A percentile compares a stretch with the other conserved stretches of the same genome.
These are phyloP conservation scores for Astrocystis sublimbata DNA, from an alignment of 495 filamentous ascomycete species.

Conservation along the genomic window DNA sequence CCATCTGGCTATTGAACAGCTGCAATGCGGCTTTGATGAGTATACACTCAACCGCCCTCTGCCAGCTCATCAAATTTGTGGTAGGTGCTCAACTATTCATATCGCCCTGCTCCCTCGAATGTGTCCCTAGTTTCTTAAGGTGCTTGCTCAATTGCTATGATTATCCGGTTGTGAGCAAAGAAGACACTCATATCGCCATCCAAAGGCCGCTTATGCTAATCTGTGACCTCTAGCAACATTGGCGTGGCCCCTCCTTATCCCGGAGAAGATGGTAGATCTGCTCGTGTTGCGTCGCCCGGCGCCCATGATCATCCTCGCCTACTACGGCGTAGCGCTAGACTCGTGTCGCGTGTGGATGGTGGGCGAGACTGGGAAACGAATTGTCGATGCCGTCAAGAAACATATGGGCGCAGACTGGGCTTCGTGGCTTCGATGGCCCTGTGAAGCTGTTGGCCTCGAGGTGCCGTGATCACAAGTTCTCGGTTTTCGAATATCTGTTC, in stretches of 20 bases:
- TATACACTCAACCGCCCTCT: neutral
- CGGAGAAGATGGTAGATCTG: slow-evolving; percentile 9
- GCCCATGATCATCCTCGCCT: neutral
- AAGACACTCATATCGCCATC: neutral
- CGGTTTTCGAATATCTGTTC: neutral
- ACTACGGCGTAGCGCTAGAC: slow-evolving; percentile 6
- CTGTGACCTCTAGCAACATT: neutral
- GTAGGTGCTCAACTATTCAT: neutral
- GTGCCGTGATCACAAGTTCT: neutral
- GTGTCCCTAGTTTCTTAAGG: too few relatives aligned
- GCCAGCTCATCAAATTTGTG: neutral
- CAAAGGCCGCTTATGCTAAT: neutral
- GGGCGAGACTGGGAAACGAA: neutral
- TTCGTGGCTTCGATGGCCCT: slow-evolving; percentile 5
- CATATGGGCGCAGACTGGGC: slow-evolving; percentile 6
- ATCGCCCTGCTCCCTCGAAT: neutral
- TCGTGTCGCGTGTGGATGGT: slow-evolving; percentile 14
- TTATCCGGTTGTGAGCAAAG: neutral
- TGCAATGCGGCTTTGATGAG: slow-evolving; percentile 9
- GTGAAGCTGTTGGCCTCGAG: slow-evolving; percentile 7
- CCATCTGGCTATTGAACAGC: neutral
- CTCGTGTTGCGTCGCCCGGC: slow-evolving; percentile 8
- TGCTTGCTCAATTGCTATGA: neutral
- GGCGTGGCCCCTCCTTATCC: slow-evolving; percentile 4
- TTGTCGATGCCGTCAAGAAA: neutral